Evolutionary conservation across 116 monocot species (phyloP).

Genomic region (Phalaenopsis hybrid): DNA sequence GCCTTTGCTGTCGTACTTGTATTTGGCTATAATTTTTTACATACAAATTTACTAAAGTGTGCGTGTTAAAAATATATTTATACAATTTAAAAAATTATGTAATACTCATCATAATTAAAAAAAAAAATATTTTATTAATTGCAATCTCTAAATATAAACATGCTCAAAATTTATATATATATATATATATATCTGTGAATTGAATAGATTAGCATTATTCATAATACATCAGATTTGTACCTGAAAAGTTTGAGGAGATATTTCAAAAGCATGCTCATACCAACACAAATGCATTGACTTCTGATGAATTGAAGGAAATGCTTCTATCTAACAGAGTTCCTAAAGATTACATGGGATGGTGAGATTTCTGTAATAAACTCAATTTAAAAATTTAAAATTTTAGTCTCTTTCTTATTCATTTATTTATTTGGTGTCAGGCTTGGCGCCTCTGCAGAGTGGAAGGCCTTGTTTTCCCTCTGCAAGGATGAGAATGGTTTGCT

Average conservation of each 20-base stretch:
- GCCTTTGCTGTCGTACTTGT: no score
- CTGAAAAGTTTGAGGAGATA: slow-evolving; percentile 42
- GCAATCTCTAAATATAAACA: neutral
- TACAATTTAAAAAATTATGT: no score
- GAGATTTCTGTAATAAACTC: neutral
- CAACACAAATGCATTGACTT: slow-evolving; percentile 28
- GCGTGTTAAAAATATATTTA: no score
- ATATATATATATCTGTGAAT: neutral
- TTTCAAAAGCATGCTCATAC: slow-evolving; percentile 38
- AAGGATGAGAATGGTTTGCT: slow-evolving; percentile 38
- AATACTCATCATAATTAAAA: no score
- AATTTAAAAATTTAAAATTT: neutral
- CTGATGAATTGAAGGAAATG: slow-evolving; percentile 21
- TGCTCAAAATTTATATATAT: neutral
- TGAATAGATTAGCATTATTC: neutral
- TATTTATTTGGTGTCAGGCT: slow-evolving; percentile 11
- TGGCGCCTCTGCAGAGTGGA: slow-evolving; percentile 22
- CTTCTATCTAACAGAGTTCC: slow-evolving; percentile 16
- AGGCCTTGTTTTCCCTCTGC: slow-evolving; percentile 16
- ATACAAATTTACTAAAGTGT: no score
- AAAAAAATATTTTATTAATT: no score
- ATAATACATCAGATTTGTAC: slow-evolving; percentile 29
- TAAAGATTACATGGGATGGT: slow-evolving; percentile 25
- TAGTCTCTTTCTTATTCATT: neutral
- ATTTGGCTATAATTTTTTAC: no score